phyloP scores from a whole-genome alignment of 495 filamentous ascomycete species.

The Aspergillus haitiensis region DNA sequence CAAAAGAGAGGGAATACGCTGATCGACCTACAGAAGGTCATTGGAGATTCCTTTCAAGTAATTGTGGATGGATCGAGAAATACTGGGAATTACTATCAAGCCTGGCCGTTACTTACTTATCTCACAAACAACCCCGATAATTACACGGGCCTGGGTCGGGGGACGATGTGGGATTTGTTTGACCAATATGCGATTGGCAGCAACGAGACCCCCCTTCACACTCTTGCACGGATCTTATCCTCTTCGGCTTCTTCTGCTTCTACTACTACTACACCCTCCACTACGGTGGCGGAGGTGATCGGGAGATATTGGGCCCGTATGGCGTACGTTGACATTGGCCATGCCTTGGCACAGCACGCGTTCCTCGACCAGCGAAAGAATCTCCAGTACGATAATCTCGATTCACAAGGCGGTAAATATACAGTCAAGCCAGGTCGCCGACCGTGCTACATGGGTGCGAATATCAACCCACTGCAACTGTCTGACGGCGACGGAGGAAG shows the following conservation, averaged over 20 bases:
- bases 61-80: constrained; percentile 15
- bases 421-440: constrained; percentile 9
- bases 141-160: constrained; percentile 13
- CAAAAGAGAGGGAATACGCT: constrained; percentile 7
- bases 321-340: constrained; percentile 20
- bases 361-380: constrained; percentile 10
- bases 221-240: constrained; percentile 6
- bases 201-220: constrained; percentile 21
- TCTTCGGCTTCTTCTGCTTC: too few species aligned
- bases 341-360: constrained; percentile 8
- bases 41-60: constrained; percentile 18
- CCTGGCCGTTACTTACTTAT: constrained; percentile 20
- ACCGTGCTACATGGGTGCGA: constrained; percentile 20
- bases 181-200: constrained; percentile 14
- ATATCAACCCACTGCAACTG: constrained; percentile 14
- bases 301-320: constrained; percentile 20
- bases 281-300: constrained; percentile 4
- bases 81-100: constrained; percentile 18
- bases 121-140: constrained; percentile 21
- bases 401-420: constrained; percentile 8
- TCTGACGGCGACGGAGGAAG: neutral
- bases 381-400: constrained; percentile 15
- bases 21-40: constrained; percentile 17
- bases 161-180: constrained; percentile 9
- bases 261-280: neutral